These are phyloP conservation scores for Nakaseomyces bracarensis DNA, from an alignment of 1,139 yeast species.

Conservation along the genomic window DNA sequence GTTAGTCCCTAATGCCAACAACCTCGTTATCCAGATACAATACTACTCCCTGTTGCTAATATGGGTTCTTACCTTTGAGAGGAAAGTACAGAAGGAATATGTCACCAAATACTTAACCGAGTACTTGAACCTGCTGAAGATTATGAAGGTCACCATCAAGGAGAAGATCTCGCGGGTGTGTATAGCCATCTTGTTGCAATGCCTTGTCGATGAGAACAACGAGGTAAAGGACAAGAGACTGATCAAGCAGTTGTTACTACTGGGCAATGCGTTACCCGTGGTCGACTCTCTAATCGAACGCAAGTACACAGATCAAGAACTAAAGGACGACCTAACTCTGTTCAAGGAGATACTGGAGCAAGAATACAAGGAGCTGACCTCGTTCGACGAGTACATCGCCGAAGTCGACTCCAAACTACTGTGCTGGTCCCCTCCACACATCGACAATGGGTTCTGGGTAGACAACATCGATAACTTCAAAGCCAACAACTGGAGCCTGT, in stretches of 20 bases:
- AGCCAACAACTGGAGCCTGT: constrained; percentile 64
- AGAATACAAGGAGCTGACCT: constrained; percentile 71
- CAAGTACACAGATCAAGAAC: constrained; percentile 93
- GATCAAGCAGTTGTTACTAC: constrained; percentile 61
- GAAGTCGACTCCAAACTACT: constrained; percentile 74
- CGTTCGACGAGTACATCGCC: constrained; percentile 84
- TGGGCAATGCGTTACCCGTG: constrained; percentile 67
- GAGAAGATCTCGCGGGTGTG: constrained; percentile 84
- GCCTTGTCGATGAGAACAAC: constrained; percentile 33
- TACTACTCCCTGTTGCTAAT: constrained; percentile 68
- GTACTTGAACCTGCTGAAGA: constrained; percentile 47
- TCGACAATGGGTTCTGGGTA: constrained; percentile 80
- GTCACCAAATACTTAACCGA: constrained; percentile 37
- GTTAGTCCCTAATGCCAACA: constrained; percentile 37
- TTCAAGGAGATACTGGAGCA: constrained; percentile 56
- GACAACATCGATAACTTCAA: constrained; percentile 72
- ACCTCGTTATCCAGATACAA: constrained; percentile 65
- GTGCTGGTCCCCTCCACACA: constrained; percentile 91
- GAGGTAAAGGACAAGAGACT: constrained; percentile 30
- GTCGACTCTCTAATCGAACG: constrained; percentile 67
- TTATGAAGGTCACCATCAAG: constrained; percentile 75
- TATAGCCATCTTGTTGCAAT: constrained; percentile 61
- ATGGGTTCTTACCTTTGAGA: constrained; percentile 79
- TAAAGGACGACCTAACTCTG: constrained; percentile 59
- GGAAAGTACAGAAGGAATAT: constrained; percentile 44